Conservation (phyloP, 139 green algal species). For the Klebsormidium nitens region DNA sequence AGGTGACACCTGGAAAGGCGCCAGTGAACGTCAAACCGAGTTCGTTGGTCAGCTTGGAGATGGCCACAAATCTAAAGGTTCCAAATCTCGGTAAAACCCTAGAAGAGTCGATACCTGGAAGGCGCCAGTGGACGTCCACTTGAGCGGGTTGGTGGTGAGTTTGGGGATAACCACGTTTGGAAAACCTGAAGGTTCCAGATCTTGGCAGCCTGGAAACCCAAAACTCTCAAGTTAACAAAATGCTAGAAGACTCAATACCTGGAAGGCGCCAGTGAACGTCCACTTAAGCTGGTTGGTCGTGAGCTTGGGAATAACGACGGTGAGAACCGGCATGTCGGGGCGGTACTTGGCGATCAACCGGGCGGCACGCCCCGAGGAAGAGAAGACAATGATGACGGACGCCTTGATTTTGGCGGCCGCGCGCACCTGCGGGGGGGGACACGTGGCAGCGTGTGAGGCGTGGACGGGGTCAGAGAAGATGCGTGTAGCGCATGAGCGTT, state of each 20-base stretch:
- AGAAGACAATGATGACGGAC: conserved; percentile 41
- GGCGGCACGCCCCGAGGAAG: conserved; percentile 37
- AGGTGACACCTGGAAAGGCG: too few species aligned
- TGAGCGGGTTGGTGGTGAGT: conserved; percentile 37
- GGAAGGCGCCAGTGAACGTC: conserved; percentile 37
- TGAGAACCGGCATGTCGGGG: conserved; percentile 34
- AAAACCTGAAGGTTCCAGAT: conserved; percentile 76
- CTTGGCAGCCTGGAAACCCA: conserved; percentile 76
- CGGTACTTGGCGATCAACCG: conserved; percentile 45
- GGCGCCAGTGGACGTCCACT: conserved; percentile 34
- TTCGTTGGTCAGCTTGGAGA: too few species aligned
- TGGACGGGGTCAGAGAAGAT: too few species aligned
- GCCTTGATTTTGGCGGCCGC: conserved; percentile 39
- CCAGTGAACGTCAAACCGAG: too few species aligned
- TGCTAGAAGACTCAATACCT: too few species aligned
- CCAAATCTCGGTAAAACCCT: too few species aligned
- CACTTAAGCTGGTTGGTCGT: conserved; percentile 37
- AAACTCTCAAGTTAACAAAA: too few species aligned
- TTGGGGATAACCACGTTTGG: conserved; percentile 60
- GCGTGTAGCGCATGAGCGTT: too few species aligned
- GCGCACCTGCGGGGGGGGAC: conserved; percentile 17
- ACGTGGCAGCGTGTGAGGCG: neutral
- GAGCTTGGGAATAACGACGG: conserved; percentile 50
- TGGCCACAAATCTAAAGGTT: too few species aligned
- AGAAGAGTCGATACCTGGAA: conserved; percentile 33